A percentile compares a stretch with the other conserved stretches of the same genome.
These are phyloP conservation scores for Ambrosiella xylebori DNA, from an alignment of 2,329 filamentous ascomycete species.

Conservation along the genomic window DNA sequence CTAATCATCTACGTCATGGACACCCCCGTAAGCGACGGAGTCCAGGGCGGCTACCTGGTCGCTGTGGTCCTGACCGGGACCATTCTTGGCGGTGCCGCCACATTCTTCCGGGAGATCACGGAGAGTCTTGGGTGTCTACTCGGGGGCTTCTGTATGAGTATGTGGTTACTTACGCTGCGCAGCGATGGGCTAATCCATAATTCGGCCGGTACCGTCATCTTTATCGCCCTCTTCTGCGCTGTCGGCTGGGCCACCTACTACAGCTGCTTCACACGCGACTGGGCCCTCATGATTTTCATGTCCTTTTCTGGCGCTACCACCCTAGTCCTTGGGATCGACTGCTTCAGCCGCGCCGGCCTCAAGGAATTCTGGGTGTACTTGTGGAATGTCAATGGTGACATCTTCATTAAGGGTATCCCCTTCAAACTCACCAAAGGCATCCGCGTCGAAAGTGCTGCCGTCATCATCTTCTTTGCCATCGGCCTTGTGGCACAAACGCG, in stretches of 20 bases:
- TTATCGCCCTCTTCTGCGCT: constrained; percentile 57
- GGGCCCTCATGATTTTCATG: constrained; percentile 58
- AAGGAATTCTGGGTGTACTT: constrained; percentile 95
- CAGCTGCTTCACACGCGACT: constrained; percentile 58
- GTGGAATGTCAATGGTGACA: constrained; percentile 62
- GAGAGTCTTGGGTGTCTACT: constrained; percentile 70
- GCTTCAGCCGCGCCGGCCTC: constrained; percentile 71
- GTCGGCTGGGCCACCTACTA: constrained; percentile 59
- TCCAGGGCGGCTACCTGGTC: constrained; percentile 77
- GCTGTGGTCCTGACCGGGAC: constrained; percentile 57
- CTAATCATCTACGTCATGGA: constrained; percentile 81
- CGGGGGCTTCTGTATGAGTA: constrained; percentile 68
- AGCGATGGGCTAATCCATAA: constrained; percentile 55
- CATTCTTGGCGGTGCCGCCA: constrained; percentile 53
- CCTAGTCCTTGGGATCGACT: constrained; percentile 72
- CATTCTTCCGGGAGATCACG: constrained; percentile 70
- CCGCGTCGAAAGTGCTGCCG: constrained; percentile 63
- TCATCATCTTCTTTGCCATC: constrained; percentile 54
- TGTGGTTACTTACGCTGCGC: constrained; percentile 76
- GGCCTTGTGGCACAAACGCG: constrained; percentile 73
- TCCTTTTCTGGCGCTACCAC: constrained; percentile 70
- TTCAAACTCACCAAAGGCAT: constrained; percentile 82
- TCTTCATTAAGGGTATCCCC: constrained; percentile 58
- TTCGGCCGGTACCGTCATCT: constrained; percentile 46
- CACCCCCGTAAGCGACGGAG: constrained; percentile 51